Base-by-base conservation (phyloP, 176 grass and related monocot species). In the Avena sativa region DNA sequence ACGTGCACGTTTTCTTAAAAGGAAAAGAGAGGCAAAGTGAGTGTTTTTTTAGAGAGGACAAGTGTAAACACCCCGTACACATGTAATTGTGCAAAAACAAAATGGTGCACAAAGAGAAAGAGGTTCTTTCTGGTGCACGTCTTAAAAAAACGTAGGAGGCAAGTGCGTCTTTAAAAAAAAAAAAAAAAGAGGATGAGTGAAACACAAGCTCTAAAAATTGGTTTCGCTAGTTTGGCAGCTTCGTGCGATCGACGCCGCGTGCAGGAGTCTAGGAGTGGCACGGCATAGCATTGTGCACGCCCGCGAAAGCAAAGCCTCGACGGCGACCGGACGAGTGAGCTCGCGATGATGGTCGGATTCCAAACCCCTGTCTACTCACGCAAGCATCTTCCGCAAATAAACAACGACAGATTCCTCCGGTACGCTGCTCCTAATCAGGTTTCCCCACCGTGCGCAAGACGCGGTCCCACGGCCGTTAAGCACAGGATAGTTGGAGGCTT, bases 281-380 rank as follows among this genome's bases (percentile, higher is more conserved):
- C 55, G 2, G 75, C 17, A 23, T 23, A n/a, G 81, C 55, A 75
- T 46, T 11, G 12, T 30, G 78, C 66, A 71, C 65, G 40, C 60
- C 83, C 2, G 60, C 78, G 79, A 62, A 43, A 82, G 25, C 70
- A 76, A 68, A 71, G 1, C 71, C 49, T 49, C 40, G 57, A 76
- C 46, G 74, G 56, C 16, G 79, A 86, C 71, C 30, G 30, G 74
- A 86, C 6, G 44, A 46, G 79, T 56, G 89, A 87, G 40, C 79
- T 71, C 79, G 63, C 83, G 38, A 47, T 47, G 52, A 60, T 58
- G 19, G 52, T 4, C 14, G 44, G 59, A 32, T 74, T 50, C 46
- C 46, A 17, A 17, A 43, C 6, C 40, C 83, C 76, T 14, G 76
- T 52, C 74, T 17, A n/a, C 44, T 53, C 14, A 13, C 28, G 57